Conservation (phyloP, 345 rosid genomes). For the Salix dunnii region DNA sequence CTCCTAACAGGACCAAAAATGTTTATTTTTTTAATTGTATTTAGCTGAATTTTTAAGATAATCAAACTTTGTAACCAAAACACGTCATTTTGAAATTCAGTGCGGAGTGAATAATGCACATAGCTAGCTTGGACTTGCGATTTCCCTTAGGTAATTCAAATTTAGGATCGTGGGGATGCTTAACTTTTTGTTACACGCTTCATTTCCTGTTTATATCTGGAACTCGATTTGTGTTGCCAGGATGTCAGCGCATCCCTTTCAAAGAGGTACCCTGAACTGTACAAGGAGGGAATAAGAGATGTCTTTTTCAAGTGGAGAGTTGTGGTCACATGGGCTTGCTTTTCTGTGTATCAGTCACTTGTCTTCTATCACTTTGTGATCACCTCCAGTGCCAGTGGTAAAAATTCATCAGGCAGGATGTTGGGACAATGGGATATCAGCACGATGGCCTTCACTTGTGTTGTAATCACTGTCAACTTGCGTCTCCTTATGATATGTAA, state of each 20-base stretch:
- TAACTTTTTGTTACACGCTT: neutral
- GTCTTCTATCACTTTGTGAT: slow-evolving; percentile 67
- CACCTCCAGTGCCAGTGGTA: slow-evolving; percentile 51
- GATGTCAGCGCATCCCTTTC: slow-evolving; percentile 96
- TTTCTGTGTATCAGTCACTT: slow-evolving; percentile 86
- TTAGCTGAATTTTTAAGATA: neutral
- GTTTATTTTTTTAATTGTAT: neutral
- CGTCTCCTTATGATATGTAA: slow-evolving; percentile 96
- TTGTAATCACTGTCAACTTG: slow-evolving; percentile 83
- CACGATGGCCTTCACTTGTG: slow-evolving; percentile 94
- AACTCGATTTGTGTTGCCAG: slow-evolving; percentile 36
- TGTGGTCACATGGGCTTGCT: slow-evolving; percentile 81
- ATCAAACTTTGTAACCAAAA: neutral
- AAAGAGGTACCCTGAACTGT: slow-evolving; percentile 91
- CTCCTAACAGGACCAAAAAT: neutral
- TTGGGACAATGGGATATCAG: slow-evolving; percentile 98
- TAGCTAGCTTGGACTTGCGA: neutral
- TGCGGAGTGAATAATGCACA: neutral
- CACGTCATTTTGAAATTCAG: neutral
- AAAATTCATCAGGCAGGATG: slow-evolving; percentile 69
- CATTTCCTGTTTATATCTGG: neutral
- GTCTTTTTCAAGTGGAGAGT: slow-evolving; percentile 90
- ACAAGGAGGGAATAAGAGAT: slow-evolving; percentile 83
- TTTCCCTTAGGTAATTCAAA: neutral
- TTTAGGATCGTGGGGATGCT: neutral